Percentiles rank a stretch among this genome's conserved stretches.
These are phyloP conservation scores for Ganoderma lucidum DNA, from an alignment of 1,284 basidiomycete genomes.

Conservation along the genomic window DNA sequence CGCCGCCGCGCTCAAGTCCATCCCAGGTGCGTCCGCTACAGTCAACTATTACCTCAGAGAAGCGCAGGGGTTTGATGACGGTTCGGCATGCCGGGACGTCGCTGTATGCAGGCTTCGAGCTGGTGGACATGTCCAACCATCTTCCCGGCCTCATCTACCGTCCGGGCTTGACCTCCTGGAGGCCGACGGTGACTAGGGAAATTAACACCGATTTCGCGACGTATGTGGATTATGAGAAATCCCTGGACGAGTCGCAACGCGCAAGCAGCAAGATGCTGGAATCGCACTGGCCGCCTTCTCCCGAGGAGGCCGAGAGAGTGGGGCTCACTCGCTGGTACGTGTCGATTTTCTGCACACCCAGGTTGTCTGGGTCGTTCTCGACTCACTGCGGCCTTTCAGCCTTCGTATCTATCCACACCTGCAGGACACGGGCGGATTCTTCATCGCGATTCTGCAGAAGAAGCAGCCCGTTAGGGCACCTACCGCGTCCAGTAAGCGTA, in stretches of 20 bases:
- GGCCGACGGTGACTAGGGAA: conserved; percentile 63
- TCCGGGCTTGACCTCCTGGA: conserved; percentile 82
- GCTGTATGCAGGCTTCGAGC: conserved; percentile 67
- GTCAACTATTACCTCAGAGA: conserved; percentile 17
- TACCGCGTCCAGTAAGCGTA: conserved; percentile 49
- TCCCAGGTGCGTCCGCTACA: conserved; percentile 60
- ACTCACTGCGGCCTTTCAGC: conserved; percentile 47
- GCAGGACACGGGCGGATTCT: conserved; percentile 98
- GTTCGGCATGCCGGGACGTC: conserved; percentile 13
- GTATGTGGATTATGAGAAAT: conserved; percentile 62
- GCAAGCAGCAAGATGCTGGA: conserved; percentile 66
- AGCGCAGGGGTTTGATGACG: not conserved
- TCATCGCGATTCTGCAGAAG: conserved; percentile 88
- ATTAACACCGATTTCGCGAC: conserved; percentile 56
- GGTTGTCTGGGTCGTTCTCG: not conserved
- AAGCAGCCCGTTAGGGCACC: conserved; percentile 25
- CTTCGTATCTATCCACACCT: conserved; percentile 93
- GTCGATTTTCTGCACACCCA: conserved; percentile 34
- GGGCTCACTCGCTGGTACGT: conserved; percentile 75
- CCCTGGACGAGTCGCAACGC: conserved; percentile 56
- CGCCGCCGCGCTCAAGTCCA: conserved; percentile 80
- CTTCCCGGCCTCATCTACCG: conserved; percentile 80
- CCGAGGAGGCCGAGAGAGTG: conserved; percentile 61
- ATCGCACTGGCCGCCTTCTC: conserved; percentile 81
- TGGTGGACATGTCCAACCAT: conserved; percentile 81